A percentile compares a stretch with the other conserved stretches of the same genome.
Conservation (phyloP, 2,329 filamentous ascomycete genomes). For the Beauveria asiatica region DNA sequence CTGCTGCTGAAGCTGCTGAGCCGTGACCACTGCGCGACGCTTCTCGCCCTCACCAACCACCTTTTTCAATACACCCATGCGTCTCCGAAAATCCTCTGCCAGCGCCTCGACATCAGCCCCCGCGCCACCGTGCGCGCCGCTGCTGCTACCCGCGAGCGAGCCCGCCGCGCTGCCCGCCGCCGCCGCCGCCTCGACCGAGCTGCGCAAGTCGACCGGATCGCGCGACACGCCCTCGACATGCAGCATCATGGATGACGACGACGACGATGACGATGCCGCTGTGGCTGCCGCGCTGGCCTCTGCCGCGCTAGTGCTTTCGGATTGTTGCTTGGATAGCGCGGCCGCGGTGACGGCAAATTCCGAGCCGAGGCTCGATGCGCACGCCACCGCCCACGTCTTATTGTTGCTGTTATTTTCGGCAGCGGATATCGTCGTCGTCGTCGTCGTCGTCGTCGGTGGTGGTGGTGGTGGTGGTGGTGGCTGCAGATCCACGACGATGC, state of each 20-base stretch:
- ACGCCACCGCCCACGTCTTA: slow-evolving; percentile 47
- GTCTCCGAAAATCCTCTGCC: slow-evolving; percentile 48
- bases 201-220: slow-evolving; percentile 24
- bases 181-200: slow-evolving; percentile 11
- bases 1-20: neutral
- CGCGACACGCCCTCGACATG: slow-evolving; percentile 30
- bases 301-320: slow-evolving; percentile 22
- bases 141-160: slow-evolving; percentile 23
- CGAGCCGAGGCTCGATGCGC: slow-evolving; percentile 62
- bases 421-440: slow-evolving; percentile 25
- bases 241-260: slow-evolving; percentile 18
- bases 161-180: slow-evolving; percentile 6
- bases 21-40: slow-evolving; percentile 21
- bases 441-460: slow-evolving; percentile 29
- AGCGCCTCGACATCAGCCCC: slow-evolving; percentile 41
- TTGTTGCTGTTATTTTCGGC: slow-evolving; percentile 19
- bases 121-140: slow-evolving; percentile 20
- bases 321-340: slow-evolving; percentile 34
- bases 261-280: slow-evolving; percentile 15
- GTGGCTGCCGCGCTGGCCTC: slow-evolving; percentile 11
- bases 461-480: slow-evolving; percentile 49
- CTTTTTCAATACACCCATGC: slow-evolving; percentile 46
- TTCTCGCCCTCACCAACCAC: slow-evolving; percentile 45
- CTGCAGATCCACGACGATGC: slow-evolving; percentile 13
- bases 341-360: slow-evolving; percentile 58